Evolutionary conservation across 192 early-diverging fungal genomes (phyloP), one percentile per base, ranked within the genome.

Genomic region (Coemansia sp.): DNA sequence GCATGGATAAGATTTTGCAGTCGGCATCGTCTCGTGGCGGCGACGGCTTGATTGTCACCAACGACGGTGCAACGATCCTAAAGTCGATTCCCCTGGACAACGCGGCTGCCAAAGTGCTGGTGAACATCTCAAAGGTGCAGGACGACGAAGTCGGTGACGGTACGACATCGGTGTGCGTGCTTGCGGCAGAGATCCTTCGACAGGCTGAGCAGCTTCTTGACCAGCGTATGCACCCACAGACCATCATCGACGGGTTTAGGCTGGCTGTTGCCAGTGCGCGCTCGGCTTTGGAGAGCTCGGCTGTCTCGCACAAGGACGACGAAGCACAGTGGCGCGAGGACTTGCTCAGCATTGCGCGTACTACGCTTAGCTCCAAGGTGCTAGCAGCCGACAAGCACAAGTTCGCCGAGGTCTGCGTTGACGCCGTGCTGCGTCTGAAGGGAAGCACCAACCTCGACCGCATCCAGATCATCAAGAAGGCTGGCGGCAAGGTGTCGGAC

Each of bases 81-180:
- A 98, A 98, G 71, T 95, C 92, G 24, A 97, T 99, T 71, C 93
- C 94, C 20, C 88, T 99, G 22, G 97, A 99, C 81, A 98, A 99
- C 75, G 94, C 97, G 5, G 97, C 97, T 29, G 97, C 96, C 72
- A 98, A 98, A 81, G 94, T 99, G 33, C 85, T 98, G 47, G 96
- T 98, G 71, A 97, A 97, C 88, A 95, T 98, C 69, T 97, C 96
- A 55, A 99, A 99, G 83, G 96, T 98, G 47, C 97, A 99, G 85
- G 97, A 99, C 86, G 95, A 99, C 80, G 97, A 99, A 85, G 96
- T 99, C 27, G 97, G 97, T 43, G 97, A 99, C 84, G 97, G 97
- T 55, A 99, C 97, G n/a, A 99, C 97, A 34, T 97, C 96, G 2
- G 97, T 99, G 16, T 97, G 95, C 79, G 95, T 99, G 36, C 87